Evolutionary conservation across 2,329 filamentous ascomycete genomes (phyloP).

Genomic region (Rhynchosporium secalis): DNA sequence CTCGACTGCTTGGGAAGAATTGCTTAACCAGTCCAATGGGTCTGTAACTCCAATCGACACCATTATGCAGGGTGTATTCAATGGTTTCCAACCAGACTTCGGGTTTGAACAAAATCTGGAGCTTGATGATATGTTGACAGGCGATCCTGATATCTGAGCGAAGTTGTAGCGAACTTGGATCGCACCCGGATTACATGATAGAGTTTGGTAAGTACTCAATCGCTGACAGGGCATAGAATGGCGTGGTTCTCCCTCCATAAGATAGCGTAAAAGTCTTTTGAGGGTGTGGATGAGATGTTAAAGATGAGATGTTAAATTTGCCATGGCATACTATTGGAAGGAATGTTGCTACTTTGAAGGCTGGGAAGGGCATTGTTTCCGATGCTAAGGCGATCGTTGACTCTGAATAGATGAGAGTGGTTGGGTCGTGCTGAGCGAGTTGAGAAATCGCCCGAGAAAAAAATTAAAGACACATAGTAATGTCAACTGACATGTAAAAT

Average conservation of each 20-base stretch:
- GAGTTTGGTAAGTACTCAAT: no score
- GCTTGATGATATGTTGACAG: constrained; percentile 14
- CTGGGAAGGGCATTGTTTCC: constrained; percentile 49
- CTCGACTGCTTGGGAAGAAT: constrained; percentile 16
- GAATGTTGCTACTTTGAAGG: constrained; percentile 43
- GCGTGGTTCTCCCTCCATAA: constrained; percentile 74
- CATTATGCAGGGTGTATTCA: constrained; percentile 21
- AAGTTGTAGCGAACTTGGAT: no score
- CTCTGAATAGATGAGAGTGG: constrained; percentile 43
- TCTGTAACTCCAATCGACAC: constrained; percentile 13
- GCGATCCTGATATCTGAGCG: not conserved
- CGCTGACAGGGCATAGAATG: constrained; percentile 41
- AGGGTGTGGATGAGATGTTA: constrained; percentile 73
- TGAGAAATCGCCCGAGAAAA: constrained; percentile 26
- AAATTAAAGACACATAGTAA: constrained; percentile 33
- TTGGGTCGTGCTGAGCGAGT: constrained; percentile 35
- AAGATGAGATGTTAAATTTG: constrained; percentile 68
- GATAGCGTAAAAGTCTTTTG: constrained; percentile 64
- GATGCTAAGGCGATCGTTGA: constrained; percentile 44
- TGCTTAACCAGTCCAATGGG: constrained; percentile 12
- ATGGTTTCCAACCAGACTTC: constrained; percentile 19
- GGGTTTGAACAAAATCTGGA: constrained; percentile 15
- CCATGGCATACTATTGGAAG: constrained; percentile 75
- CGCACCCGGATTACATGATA: no score
- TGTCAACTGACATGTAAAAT: not conserved